Evolutionary conservation across 257 asterid species (phyloP), one percentile per base, ranked within the genome.

Genomic region (Datura wrightii): DNA sequence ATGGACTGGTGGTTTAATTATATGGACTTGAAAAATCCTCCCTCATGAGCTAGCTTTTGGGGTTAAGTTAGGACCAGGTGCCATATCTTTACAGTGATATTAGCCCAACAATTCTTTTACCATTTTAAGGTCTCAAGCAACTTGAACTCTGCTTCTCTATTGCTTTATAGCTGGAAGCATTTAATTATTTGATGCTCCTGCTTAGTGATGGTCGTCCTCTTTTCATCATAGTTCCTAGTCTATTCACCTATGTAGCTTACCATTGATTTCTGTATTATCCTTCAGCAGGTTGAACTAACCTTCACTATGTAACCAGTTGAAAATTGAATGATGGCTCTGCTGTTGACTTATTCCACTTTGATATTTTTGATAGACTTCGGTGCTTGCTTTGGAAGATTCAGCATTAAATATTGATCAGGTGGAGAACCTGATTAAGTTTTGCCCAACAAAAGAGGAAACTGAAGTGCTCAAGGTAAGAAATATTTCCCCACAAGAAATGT

Each of bases 391-490:
- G 90, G 98, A 95, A 85, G 97, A 91, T 88, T 90, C 93, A 46
- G 91, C 93, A 67, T 86, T 94, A 87, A 98, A 95, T 88, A 85
- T 86, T 58, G 99, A 95, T 87, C 99, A 94, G 89, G 97, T 95
- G 55, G 99, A 94, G 70, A 95, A 93, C 87, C 94, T 95, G 67
- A 93, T 95, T 83, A 94, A 94, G 82, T 95, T 93, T 90, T 94
- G 98, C 89, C 99, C 99, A 83, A 92, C 97, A 86, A 94, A 93
- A 89, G 97, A 94, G 84, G 99, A 95, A 84, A 91, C 89, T 74
- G 97, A 92, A 79, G 92, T 91, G 89, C 95, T 95, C 85, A 92
- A 89, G 97, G 99, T 93, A 81, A 79, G 69, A 41, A 11, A 36
- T 74, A 3, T 6, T 4, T 46, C 59, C 80, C 46, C 42, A 72